A percentile compares a stretch with the other conserved stretches of the same genome.
Conservation (phyloP, 2,329 filamentous ascomycete genomes). For the Metarhizium humberi region DNA sequence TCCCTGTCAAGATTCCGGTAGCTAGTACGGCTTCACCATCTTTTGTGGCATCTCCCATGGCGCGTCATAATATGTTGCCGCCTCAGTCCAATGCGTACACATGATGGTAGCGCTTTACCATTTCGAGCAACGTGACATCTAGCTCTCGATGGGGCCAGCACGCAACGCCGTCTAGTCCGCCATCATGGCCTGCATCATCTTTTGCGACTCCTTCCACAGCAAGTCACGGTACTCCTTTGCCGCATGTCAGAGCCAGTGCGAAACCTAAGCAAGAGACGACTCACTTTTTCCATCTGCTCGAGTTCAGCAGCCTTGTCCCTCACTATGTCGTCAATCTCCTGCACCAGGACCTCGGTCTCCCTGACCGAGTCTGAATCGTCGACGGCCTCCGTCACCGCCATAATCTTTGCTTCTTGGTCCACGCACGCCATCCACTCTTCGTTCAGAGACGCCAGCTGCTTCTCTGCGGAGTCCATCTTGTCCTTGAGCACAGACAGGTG, state of each 20-base stretch:
- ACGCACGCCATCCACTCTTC: conserved; percentile 18
- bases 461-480: conserved; percentile 13
- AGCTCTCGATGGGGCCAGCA: too few relatives aligned
- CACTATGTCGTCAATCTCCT: conserved; percentile 10
- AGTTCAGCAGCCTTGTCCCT: not conserved
- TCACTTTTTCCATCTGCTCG: conserved; percentile 18
- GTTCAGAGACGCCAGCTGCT: conserved; percentile 13
- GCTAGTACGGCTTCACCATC: too few relatives aligned
- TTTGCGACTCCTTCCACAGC: conserved; percentile 5
- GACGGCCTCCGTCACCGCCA: conserved; percentile 9
- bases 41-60: too few relatives aligned
- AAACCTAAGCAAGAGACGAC: not conserved
- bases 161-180: conserved; percentile 3
- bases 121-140: too few relatives aligned
- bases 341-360: conserved; percentile 7
- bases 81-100: too few relatives aligned
- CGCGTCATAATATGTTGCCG: too few relatives aligned
- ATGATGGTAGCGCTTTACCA: too few relatives aligned
- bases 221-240: conserved; percentile 5
- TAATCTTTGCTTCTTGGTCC: conserved; percentile 10
- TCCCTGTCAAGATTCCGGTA: too few relatives aligned
- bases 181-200: conserved; percentile 18
- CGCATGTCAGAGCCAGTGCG: not conserved
- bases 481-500: conserved; percentile 16
- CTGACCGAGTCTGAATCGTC: not conserved